Base-by-base conservation (phyloP, 1,139 yeast genomes). In the Meyerozyma smithsonii region DNA sequence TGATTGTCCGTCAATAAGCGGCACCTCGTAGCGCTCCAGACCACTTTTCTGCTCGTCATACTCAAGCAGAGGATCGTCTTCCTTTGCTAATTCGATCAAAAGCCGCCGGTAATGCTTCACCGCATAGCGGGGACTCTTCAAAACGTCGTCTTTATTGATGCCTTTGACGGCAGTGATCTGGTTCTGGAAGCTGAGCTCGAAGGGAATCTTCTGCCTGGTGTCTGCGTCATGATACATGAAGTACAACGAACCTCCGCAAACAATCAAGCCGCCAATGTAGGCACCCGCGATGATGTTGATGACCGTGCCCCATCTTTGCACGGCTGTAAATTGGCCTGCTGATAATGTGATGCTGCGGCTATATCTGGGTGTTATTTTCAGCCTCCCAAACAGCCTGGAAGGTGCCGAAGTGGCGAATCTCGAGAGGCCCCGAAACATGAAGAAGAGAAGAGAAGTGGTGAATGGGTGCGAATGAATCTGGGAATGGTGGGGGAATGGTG, bases 61-160 rank as follows among this genome's bases (percentile, higher is more conserved):
- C 3, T 52, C 56, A 15, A 60, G 35, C 16, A 46, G 45, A 0
- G 66, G 59, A 37, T 59, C 56, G 5, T 51, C 62, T n/a, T 52
- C 48, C 36, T 54, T 58, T 7, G 72, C 72, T 41, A 69, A 45
- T 37, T 68, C 66, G 15, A 67, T 53, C 40, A 71, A 55, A 4
- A 71, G 47, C 44, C 72, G 50, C 38, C 74, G 54, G 46, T 71
- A 71, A 49, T 71, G 76, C 43, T 71, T 71, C 2, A 63, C 72
- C 1, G 77, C 73, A 46, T 64, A 60, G 32, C 72, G 54, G 4
- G 77, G 76, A 42, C 71, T 64, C 38, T 55, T 55, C 41, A 70
- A 55, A 11, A 67, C 73, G 43, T 71, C 77, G 47, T 71, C 76
- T 46, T 71, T 71, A 43, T 69, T 67, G 37, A 71, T 63, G 12